phyloP scores from a whole-genome alignment of 2,329 filamentous ascomycete species.

The Verticillium klebahnii region DNA sequence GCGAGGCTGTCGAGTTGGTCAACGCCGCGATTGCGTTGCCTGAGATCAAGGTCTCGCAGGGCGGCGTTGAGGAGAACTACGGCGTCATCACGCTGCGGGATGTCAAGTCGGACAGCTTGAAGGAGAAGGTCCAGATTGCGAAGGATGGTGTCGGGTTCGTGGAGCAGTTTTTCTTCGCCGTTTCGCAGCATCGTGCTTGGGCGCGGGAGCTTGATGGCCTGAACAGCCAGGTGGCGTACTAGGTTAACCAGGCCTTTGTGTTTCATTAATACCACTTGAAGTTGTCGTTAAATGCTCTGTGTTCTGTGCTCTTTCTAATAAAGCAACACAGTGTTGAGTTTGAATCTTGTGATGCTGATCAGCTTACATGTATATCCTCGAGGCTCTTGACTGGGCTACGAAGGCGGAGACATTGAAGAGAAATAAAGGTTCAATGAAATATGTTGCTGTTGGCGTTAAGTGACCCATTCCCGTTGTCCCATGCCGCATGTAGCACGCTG shows the following conservation, averaged over 20 bases:
- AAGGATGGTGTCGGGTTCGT: conserved; percentile 67
- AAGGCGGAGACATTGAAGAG: no score
- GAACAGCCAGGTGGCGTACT: conserved; percentile 64
- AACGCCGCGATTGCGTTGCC: conserved; percentile 39
- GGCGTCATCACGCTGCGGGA: conserved; percentile 68
- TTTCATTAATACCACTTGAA: no score
- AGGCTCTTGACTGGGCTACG: no score
- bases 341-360: no score
- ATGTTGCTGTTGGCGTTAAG: no score
- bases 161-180: conserved; percentile 63
- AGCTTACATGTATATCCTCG: no score
- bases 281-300: no score
- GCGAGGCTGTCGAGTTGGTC: conserved; percentile 65
- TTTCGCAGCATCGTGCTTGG: conserved; percentile 71
- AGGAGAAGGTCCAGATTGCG: conserved; percentile 56
- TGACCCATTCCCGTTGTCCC: no score
- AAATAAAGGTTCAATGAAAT: no score
- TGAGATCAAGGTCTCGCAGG: conserved; percentile 34
- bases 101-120: conserved; percentile 51
- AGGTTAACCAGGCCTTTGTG: conserved; percentile 16
- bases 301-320: no score
- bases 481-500: no score
- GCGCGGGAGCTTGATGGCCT: conserved; percentile 69
- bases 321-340: no score
- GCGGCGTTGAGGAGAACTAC: conserved; percentile 60